phyloP scores from a whole-genome alignment of 352 stramenopile species.

The Halophytophthora batemanensis region DNA sequence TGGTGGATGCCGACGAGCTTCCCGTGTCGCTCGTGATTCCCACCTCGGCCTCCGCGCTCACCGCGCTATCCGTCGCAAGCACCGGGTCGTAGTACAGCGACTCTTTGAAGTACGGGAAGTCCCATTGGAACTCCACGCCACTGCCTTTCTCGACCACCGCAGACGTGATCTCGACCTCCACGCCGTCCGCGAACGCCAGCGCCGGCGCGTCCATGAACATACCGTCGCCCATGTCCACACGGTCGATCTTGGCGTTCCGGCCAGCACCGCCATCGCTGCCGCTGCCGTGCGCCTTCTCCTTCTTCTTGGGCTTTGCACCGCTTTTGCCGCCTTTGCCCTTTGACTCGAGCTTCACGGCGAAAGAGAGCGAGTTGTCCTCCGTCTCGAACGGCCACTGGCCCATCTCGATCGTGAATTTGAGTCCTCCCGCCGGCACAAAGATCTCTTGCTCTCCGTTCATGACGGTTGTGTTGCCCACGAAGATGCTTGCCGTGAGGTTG shows the following conservation, averaged over 20 bases:
- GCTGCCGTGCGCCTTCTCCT: conserved; percentile 3
- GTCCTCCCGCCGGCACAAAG: conserved; percentile 26
- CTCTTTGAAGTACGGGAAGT: conserved; percentile 34
- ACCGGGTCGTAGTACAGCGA: conserved; percentile 58
- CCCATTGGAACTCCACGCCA: conserved; percentile 30
- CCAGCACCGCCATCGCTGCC: background rate
- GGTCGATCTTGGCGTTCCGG: conserved; percentile 15
- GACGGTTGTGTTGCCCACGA: conserved; percentile 21
- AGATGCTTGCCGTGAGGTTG: conserved; percentile 40
- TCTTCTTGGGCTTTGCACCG: conserved; percentile 17
- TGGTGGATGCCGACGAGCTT: background rate
- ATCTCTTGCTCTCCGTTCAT: conserved; percentile 31
- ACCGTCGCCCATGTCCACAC: conserved; percentile 28
- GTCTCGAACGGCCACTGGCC: conserved; percentile 25
- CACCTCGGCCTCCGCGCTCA: no score
- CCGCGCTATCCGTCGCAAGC: conserved; percentile 18
- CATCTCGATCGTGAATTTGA: conserved; percentile 46
- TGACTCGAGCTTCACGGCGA: conserved; percentile 31
- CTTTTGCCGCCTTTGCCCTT: conserved; percentile 18
- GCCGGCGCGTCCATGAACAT: conserved; percentile 40
- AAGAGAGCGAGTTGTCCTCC: conserved; percentile 18
- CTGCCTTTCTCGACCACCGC: conserved; percentile 12
- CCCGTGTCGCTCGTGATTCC: background rate
- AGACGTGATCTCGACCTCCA: conserved; percentile 22
- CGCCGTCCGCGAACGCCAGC: conserved; percentile 14